A percentile compares a stretch with the other conserved stretches of the same genome.
Evolutionary conservation across 1,284 basidiomycete species (phyloP).

Genomic region (Tilletia setariae): DNA sequence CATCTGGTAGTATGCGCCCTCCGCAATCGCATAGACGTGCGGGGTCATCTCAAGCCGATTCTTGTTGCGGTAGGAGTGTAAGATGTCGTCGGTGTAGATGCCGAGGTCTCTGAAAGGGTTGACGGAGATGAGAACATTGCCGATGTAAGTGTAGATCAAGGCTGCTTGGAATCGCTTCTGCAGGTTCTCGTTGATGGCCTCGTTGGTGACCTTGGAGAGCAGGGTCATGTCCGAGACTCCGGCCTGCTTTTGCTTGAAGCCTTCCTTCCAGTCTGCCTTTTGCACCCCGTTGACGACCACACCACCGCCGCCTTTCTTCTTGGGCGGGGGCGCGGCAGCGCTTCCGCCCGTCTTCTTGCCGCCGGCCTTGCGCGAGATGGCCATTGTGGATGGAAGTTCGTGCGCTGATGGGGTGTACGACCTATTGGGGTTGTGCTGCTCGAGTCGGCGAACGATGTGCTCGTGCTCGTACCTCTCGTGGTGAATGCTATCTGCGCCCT

Average conservation of each 20-base stretch:
- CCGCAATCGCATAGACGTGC: constrained; percentile 96
- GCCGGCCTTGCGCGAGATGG: constrained; percentile 52
- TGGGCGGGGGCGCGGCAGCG: constrained; percentile 36
- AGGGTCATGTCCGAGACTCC: constrained; percentile 99
- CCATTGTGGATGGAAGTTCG: constrained; percentile 29
- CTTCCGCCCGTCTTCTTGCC: constrained; percentile 39
- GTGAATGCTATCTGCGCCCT: no score
- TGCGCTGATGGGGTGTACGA: neutral
- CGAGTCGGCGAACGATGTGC: no score
- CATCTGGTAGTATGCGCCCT: constrained; percentile 98
- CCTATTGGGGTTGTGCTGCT: neutral
- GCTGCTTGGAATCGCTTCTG: constrained; percentile 89
- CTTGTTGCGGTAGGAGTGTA: constrained; percentile 88
- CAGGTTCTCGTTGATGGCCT: constrained; percentile 95
- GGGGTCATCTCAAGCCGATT: constrained; percentile 97
- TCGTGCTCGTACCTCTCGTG: no score
- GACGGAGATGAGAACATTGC: constrained; percentile 93
- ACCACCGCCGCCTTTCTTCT: constrained; percentile 11
- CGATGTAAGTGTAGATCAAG: constrained; percentile 99
- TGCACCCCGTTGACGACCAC: constrained; percentile 43
- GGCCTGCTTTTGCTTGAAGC: constrained; percentile 59
- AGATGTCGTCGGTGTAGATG: constrained; percentile 86
- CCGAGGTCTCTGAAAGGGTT: constrained; percentile 88
- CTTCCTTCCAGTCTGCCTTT: constrained; percentile 54
- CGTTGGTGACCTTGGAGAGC: constrained; percentile 93